Conservation (phyloP, 305 asterid genomes). For the Plantago rigida region DNA sequence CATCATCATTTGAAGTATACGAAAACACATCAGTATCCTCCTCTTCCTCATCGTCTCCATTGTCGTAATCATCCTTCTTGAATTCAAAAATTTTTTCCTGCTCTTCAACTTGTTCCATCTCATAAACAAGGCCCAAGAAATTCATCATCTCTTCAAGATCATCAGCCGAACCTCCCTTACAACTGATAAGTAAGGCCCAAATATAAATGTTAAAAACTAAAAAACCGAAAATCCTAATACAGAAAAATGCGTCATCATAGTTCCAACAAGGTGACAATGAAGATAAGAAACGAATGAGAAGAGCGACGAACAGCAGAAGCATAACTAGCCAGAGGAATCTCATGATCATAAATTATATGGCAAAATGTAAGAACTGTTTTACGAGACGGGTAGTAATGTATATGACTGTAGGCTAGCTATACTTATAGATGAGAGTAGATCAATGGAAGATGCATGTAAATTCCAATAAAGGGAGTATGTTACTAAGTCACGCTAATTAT, state of each 20-base stretch:
- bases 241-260: slow-evolving; percentile 1
- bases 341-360: background rate
- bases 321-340: slow-evolving; percentile 10
- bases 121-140: slow-evolving; percentile 16
- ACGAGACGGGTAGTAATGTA: too few species aligned
- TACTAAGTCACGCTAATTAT: too few species aligned
- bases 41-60: background rate
- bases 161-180: slow-evolving; percentile 19
- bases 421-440: background rate
- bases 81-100: background rate
- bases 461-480: too few species aligned
- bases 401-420: too few species aligned
- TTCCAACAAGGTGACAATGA: slow-evolving; percentile 19
- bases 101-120: slow-evolving; percentile 6
- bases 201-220: slow-evolving; percentile 24
- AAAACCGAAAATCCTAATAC: slow-evolving; percentile 17
- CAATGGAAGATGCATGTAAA: too few species aligned
- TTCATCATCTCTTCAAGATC: slow-evolving; percentile 18
- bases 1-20: slow-evolving; percentile 20
- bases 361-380: too few species aligned
- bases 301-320: slow-evolving; percentile 19
- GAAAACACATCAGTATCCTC: slow-evolving; percentile 6
- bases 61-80: background rate
- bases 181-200: slow-evolving; percentile 19
- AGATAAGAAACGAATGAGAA: slow-evolving; percentile 7